Evolutionary conservation across 2,329 filamentous ascomycete species (phyloP), one percentile per base, ranked within the genome.

Genomic region (Fusarium agapanthi): DNA sequence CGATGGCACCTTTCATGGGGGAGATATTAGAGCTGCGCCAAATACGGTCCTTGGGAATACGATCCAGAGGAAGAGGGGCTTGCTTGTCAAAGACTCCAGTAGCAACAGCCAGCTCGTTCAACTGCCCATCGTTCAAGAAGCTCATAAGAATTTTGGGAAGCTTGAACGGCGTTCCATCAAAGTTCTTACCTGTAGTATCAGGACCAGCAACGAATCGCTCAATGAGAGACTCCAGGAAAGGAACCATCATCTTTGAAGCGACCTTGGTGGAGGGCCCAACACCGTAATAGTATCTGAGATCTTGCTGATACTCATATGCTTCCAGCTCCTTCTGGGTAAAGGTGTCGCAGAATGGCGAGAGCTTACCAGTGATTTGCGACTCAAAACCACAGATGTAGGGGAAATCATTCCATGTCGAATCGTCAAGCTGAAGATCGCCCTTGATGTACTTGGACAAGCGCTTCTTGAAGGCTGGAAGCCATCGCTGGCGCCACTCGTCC

Each of bases 341-440:
- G 22, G 91, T 83, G 56, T 83, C 82, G 77, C 91, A 93, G 83
- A 88, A 92, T 0, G 90, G 88, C 9, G 89, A 91, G 8, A 88
- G 79, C 5, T 81, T 81, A 3, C 91, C 90, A 0, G 85, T 89
- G 71, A 93, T 92, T 75, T 93, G 91, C 7, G 87, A 89, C 75
- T 93, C 91, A 66, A 91, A 93, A 8, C 90, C 91, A 73, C 91
- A 93, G n/a, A 92, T 84, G 73, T 93, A 92, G 0, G 90, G 90
- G 55, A 93, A 89, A 48, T 87, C 85, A 13, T 81, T 83, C 45
- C 90, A 82, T 64, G 92, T 89, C 4, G 79, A 80, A 37, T 85
- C 81, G 1, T 84, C 85, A 38, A 92, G 84, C 2, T 85, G 86
- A 38, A 92, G 84, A 43, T 85, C 83, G 3, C 90, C 89, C 2